These are phyloP conservation scores for Phaeodactylum tricornutum DNA, from an alignment of 108 stramenopile species.

Conservation along the genomic window DNA sequence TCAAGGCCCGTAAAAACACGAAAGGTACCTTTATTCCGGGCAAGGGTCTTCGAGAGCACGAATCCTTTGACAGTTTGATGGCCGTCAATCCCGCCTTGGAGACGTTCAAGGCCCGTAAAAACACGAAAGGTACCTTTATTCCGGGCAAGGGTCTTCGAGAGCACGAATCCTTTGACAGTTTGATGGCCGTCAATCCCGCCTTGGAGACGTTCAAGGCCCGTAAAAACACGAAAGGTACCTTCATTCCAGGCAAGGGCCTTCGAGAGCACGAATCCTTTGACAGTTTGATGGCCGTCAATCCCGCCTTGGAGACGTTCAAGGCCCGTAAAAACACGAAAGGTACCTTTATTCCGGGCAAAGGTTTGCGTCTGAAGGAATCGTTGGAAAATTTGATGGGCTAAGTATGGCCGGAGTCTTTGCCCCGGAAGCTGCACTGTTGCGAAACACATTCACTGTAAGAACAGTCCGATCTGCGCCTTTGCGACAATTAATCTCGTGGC, in stretches of 20 bases:
- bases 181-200: slow-evolving; percentile 35
- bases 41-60: slow-evolving; percentile 27
- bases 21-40: slow-evolving; percentile 35
- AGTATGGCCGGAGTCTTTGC: no score
- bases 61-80: slow-evolving; percentile 23
- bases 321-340: slow-evolving; percentile 21
- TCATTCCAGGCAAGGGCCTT: slow-evolving; percentile 37
- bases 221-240: slow-evolving; percentile 20
- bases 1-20: slow-evolving; percentile 20
- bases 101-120: slow-evolving; percentile 28
- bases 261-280: slow-evolving; percentile 22
- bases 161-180: slow-evolving; percentile 29
- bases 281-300: slow-evolving; percentile 25
- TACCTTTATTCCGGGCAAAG: slow-evolving; percentile 34
- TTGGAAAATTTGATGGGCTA: slow-evolving; percentile 3
- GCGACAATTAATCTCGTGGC: no score
- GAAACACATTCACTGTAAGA: no score
- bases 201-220: slow-evolving; percentile 24
- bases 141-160: slow-evolving; percentile 37
- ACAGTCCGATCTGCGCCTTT: no score
- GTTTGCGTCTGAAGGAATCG: slow-evolving; percentile 8
- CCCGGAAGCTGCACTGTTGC: no score
- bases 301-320: slow-evolving; percentile 31
- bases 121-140: slow-evolving; percentile 26
- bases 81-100: slow-evolving; percentile 33